phyloP scores from a whole-genome alignment of 768 basidiomycete genomes.

The Mycena chlorophos region DNA sequence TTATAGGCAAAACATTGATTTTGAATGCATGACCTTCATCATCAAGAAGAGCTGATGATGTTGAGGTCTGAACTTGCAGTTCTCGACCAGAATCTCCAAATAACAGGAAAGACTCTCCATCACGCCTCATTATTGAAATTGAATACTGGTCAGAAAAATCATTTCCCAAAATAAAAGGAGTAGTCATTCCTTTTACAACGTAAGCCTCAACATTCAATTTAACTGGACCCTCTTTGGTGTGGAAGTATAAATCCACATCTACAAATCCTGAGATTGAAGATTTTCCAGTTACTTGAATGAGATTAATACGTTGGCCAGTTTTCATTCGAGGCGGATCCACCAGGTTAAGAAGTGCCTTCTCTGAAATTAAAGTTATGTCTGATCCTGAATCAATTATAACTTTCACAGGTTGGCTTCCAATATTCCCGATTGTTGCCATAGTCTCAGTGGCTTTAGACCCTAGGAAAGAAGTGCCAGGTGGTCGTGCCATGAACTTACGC shows the following conservation, averaged over 20 bases:
- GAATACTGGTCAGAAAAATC: conserved; percentile 35
- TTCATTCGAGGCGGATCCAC: conserved; percentile 18
- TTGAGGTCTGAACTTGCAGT: not conserved
- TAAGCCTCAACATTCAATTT: conserved; percentile 31
- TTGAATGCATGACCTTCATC: conserved; percentile 3
- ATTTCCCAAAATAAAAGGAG: conserved; percentile 34
- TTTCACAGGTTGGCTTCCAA: conserved; percentile 1
- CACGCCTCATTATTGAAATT: conserved; percentile 28
- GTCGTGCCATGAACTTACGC: conserved; percentile 22
- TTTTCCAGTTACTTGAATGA: conserved; percentile 35
- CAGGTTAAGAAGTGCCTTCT: conserved; percentile 4
- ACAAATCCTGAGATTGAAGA: conserved; percentile 30
- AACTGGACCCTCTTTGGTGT: conserved; percentile 26
- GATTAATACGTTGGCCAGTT: conserved; percentile 30
- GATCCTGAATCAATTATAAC: conserved; percentile 34
- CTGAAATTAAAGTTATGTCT: conserved; percentile 38
- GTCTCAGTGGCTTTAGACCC: conserved; percentile 30
- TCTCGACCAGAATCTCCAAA: conserved; percentile 20
- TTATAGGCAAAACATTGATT: not conserved
- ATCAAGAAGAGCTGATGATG: not conserved
- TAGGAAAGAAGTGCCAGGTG: conserved; percentile 35
- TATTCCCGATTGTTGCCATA: conserved; percentile 4
- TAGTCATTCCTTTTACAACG: conserved; percentile 31
- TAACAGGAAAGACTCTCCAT: conserved; percentile 4
- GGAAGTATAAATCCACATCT: conserved; percentile 26